These are phyloP conservation scores for Lotus japonicus DNA, from an alignment of 306 rosid species.

Conservation along the genomic window DNA sequence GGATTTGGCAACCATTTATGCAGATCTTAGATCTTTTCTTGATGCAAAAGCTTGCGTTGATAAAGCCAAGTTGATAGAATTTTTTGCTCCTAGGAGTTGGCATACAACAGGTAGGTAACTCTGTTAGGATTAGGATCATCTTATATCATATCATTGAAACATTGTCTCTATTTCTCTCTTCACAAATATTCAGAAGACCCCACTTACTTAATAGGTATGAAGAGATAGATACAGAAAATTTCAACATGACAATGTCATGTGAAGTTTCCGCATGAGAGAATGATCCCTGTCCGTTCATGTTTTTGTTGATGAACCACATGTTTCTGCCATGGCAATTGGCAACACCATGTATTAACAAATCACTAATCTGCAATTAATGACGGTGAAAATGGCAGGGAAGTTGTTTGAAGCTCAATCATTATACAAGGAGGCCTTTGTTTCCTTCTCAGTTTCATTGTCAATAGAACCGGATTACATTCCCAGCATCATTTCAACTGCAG, in stretches of 20 bases:
- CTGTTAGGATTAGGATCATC: too few species aligned
- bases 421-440: slow-evolving; percentile 61
- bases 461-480: slow-evolving; percentile 68
- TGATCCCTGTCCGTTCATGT: neutral
- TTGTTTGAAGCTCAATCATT: slow-evolving; percentile 56
- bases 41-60: slow-evolving; percentile 78
- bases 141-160: too few species aligned
- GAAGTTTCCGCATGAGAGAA: too few species aligned
- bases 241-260: too few species aligned
- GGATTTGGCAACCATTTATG: slow-evolving; percentile 68
- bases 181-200: too few species aligned
- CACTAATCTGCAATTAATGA: slow-evolving; percentile 1
- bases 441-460: slow-evolving; percentile 57
- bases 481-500: slow-evolving; percentile 62
- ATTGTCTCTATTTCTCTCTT: too few species aligned
- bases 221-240: too few species aligned
- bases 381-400: slow-evolving; percentile 33
- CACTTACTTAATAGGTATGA: too few species aligned
- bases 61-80: slow-evolving; percentile 57
- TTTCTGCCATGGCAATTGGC: neutral
- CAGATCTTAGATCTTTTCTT: slow-evolving; percentile 42
- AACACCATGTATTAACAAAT: neutral
- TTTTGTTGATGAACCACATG: slow-evolving; percentile 1
- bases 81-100: slow-evolving; percentile 67
- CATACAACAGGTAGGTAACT: slow-evolving; percentile 49